phyloP scores from a whole-genome alignment of 129 eudicot genomes.

The Ambrosia trifida region DNA sequence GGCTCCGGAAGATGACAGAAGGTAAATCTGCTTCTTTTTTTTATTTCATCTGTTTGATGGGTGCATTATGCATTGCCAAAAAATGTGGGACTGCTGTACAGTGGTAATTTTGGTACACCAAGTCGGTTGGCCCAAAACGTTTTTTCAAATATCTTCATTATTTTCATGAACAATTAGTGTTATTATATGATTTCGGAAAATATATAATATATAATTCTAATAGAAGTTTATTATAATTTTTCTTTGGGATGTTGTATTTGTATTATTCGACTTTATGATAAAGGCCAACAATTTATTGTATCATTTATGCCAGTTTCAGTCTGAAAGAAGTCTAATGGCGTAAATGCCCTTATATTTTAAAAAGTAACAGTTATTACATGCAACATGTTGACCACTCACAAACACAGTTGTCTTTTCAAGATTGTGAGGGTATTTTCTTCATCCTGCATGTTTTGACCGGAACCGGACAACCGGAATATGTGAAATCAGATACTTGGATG shows the following conservation, averaged over 20 bases:
- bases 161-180: too few species aligned
- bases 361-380: neutral
- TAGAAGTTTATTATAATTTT: neutral
- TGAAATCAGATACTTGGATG: neutral
- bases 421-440: neutral
- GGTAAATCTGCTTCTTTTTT: conserved; percentile 38
- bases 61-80: neutral
- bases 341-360: neutral
- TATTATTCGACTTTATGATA: neutral
- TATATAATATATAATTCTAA: neutral
- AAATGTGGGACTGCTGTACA: neutral
- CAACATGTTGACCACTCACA: neutral
- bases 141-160: neutral
- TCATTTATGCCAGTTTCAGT: neutral
- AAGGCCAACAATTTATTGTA: neutral
- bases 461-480: neutral
- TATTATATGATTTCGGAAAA: too few species aligned
- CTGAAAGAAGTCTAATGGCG: neutral
- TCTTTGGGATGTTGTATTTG: neutral
- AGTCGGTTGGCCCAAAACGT: neutral
- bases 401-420: neutral
- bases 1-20: conserved; percentile 79
- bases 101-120: neutral
- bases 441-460: neutral
- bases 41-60: neutral